These are phyloP conservation scores for Exophiala bonariae DNA, from an alignment of 2,329 filamentous ascomycete species.

Conservation along the genomic window DNA sequence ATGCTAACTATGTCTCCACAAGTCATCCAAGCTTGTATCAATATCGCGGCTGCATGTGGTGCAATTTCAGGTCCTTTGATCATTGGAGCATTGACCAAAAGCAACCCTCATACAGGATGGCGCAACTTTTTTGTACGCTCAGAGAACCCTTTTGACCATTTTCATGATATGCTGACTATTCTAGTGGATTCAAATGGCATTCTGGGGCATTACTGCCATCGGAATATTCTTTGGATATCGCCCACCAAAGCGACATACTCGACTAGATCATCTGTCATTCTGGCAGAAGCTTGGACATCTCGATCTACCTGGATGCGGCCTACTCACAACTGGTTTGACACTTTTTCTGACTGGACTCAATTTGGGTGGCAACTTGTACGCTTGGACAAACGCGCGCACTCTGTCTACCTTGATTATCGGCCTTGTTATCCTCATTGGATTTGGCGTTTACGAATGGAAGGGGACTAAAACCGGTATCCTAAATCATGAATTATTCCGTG, in stretches of 20 bases:
- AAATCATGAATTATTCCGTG: constrained; percentile 8
- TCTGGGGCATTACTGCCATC: constrained; percentile 9
- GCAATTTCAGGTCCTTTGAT: constrained; percentile 6
- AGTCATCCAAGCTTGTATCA: constrained; percentile 11
- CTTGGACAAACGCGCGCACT: constrained; percentile 5
- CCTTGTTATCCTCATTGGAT: constrained; percentile 7
- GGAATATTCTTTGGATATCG: constrained; percentile 7
- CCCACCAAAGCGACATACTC: constrained; percentile 11
- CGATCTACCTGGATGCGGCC: constrained; percentile 8
- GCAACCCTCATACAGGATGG: constrained; percentile 4
- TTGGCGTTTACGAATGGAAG: constrained; percentile 13
- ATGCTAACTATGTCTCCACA: background rate
- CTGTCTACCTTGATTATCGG: constrained; percentile 4
- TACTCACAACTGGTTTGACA: constrained; percentile 9
- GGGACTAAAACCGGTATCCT: constrained; percentile 9
- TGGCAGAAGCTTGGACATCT: constrained; percentile 9
- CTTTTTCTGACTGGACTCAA: constrained; percentile 12
- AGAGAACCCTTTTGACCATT: background rate
- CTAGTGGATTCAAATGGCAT: constrained; percentile 12
- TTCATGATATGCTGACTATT: background rate
- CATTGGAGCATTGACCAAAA: constrained; percentile 8
- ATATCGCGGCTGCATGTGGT: constrained; percentile 5
- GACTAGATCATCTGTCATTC: constrained; percentile 9
- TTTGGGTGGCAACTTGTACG: constrained; percentile 6
- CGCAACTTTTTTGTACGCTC: constrained; percentile 10